Evolutionary conservation across 352 stramenopile species (phyloP).

Genomic region (Saprolegnia diclina): DNA sequence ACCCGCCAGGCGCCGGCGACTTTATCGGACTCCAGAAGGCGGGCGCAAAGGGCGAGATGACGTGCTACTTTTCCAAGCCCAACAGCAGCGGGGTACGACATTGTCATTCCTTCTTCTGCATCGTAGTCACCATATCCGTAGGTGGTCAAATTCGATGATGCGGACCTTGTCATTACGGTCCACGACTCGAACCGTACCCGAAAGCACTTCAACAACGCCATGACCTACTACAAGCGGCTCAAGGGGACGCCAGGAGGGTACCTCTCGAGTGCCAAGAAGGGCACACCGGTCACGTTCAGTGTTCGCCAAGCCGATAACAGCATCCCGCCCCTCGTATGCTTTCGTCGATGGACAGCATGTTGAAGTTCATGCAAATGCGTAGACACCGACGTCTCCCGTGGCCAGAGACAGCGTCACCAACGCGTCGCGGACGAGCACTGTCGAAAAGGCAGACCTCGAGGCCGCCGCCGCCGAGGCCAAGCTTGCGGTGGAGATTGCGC

Average conservation of each 20-base stretch:
- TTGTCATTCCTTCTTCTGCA: background rate
- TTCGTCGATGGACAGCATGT: background rate
- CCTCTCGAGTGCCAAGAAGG: conserved; percentile 18
- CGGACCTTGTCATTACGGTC: conserved; percentile 19
- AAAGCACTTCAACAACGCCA: conserved; percentile 25
- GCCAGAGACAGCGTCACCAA: background rate
- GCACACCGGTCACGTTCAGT: conserved; percentile 15
- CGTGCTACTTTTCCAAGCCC: conserved; percentile 16
- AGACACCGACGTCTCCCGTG: background rate
- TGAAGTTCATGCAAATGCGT: background rate
- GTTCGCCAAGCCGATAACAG: background rate
- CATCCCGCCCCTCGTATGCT: background rate
- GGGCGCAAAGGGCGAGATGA: conserved; percentile 25
- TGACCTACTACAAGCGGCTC: conserved; percentile 18
- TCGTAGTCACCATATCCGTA: background rate
- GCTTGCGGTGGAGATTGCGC: background rate
- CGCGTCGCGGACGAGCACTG: background rate
- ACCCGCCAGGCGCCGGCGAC: conserved; percentile 14
- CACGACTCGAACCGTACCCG: conserved; percentile 22
- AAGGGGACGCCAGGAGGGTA: conserved; percentile 1
- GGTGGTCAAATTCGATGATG: conserved; percentile 23
- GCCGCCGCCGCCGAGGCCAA: background rate
- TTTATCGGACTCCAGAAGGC: conserved; percentile 14
- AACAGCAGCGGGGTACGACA: conserved; percentile 16
- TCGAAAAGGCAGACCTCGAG: background rate